These are phyloP conservation scores for Stromatinia cepivora DNA, from an alignment of 2,329 filamentous ascomycete genomes.

Conservation along the genomic window DNA sequence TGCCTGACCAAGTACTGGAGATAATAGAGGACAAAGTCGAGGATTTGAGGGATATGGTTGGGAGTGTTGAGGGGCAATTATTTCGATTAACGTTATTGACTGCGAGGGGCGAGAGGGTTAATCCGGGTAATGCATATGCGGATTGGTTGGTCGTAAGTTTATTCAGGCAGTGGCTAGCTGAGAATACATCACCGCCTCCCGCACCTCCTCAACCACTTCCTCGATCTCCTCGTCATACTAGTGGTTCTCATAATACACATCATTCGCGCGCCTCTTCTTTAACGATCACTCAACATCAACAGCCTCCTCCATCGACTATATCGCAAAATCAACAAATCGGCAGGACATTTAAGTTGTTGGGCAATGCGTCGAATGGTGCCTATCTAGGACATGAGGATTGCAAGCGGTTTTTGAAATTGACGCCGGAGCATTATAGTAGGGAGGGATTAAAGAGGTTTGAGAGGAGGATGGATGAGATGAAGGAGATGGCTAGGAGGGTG, in stretches of 20 bases:
- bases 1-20: conserved; percentile 77
- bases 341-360: conserved; percentile 75
- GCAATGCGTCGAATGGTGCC: conserved; percentile 54
- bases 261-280: conserved; percentile 50
- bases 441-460: conserved; percentile 88
- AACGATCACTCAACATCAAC: conserved; percentile 20
- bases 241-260: conserved; percentile 34
- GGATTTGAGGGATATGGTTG: conserved; percentile 80
- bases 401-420: conserved; percentile 84
- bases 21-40: conserved; percentile 95
- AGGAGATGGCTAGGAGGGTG: conserved; percentile 75
- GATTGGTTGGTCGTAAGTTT: conserved; percentile 87
- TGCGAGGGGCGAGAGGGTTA: conserved; percentile 77
- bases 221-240: conserved; percentile 36
- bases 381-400: conserved; percentile 86
- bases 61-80: conserved; percentile 75
- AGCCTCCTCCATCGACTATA: conserved; percentile 5
- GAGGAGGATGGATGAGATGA: conserved; percentile 83
- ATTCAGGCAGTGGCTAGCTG: conserved; percentile 90
- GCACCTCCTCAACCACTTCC: conserved; percentile 31
- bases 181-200: conserved; percentile 77
- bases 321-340: conserved; percentile 50
- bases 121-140: conserved; percentile 74
- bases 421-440: conserved; percentile 77
- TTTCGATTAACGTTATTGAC: conserved; percentile 77